phyloP scores from a whole-genome alignment of 2,329 filamentous ascomycete genomes.

The Monosporascus sp. region DNA sequence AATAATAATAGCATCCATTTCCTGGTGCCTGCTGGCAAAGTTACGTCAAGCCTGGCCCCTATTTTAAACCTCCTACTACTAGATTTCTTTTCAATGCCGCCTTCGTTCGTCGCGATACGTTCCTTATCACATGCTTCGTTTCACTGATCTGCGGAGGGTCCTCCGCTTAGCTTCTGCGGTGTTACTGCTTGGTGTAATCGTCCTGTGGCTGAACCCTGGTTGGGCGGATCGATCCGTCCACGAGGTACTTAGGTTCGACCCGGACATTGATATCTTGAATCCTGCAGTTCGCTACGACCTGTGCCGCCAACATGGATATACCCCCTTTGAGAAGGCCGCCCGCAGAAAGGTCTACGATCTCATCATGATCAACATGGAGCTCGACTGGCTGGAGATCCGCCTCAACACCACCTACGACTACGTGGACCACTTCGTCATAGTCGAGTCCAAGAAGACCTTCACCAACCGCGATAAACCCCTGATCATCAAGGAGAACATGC shows the following conservation, averaged over 20 bases:
- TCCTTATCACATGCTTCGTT: constrained; percentile 3
- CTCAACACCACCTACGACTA: constrained; percentile 50
- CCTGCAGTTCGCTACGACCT: constrained; percentile 14
- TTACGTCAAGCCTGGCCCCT: too few species aligned
- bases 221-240: constrained; percentile 24
- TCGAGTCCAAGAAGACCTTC: constrained; percentile 55
- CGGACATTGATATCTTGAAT: constrained; percentile 14
- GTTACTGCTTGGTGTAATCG: constrained; percentile 12
- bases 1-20: too few species aligned
- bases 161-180: constrained; percentile 11
- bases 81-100: not conserved
- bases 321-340: constrained; percentile 23
- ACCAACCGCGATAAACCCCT: constrained; percentile 51
- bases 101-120: not conserved
- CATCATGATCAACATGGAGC: constrained; percentile 56
- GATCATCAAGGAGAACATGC: constrained; percentile 45
- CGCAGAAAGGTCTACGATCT: constrained; percentile 55
- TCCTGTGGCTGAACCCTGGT: constrained; percentile 24
- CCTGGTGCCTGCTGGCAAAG: too few species aligned
- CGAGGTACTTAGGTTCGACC: constrained; percentile 18
- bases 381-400: constrained; percentile 62
- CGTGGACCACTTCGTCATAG: constrained; percentile 61
- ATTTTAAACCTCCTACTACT: too few species aligned
- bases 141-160: constrained; percentile 13
- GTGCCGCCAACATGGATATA: constrained; percentile 34